Base-by-base conservation (phyloP, 1,284 basidiomycete species). In the Ganoderma sp. region DNA sequence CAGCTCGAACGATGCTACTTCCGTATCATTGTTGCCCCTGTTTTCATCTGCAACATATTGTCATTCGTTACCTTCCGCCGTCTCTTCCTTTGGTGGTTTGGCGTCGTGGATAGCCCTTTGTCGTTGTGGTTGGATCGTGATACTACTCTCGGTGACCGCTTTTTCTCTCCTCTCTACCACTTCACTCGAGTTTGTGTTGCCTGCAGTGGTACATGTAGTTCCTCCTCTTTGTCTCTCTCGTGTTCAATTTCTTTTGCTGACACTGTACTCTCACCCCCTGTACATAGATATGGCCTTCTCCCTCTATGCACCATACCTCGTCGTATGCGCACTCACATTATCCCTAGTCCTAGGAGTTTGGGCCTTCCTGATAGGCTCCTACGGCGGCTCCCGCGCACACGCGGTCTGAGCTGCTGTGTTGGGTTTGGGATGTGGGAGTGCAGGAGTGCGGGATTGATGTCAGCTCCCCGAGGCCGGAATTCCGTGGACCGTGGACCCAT, bases 21-120 rank as follows among this genome's bases (percentile, higher is more conserved):
- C 73, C 67, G 66, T 73, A 61, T 70, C 75, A 67, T 71, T 66
- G 68, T 71, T 66, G 68, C 61, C 67, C 41, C 74, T 56, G 66
- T 69, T 12, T 48, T 50, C 57, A 42, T 61, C 66, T 67, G 69
- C 64, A 67, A 67, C 60, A 61, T 71, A 64, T 45, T 63, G 48
- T 58, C 63, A 32, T 60, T 65, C 64, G 42, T 41, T 59, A 58
- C 67, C 48, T 67, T 61, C 61, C n/a, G 43, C 65, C 59, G 48
- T 42, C 39, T 42, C 60, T 58, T 63, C 57, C 65, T 50, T 52
- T 50, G 66, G 32, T 65, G 67, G 67, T 67, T 64, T 45, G 63
- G 67, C 64, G 69, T 52, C 48, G 48, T 69, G 69, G 73, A 73
- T 74, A 70, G 70, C 69, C 61, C 63, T 61, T 73, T 66, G 65